Evolutionary conservation across 352 stramenopile genomes (phyloP).

Genomic region (Pythium phragmiticola): DNA sequence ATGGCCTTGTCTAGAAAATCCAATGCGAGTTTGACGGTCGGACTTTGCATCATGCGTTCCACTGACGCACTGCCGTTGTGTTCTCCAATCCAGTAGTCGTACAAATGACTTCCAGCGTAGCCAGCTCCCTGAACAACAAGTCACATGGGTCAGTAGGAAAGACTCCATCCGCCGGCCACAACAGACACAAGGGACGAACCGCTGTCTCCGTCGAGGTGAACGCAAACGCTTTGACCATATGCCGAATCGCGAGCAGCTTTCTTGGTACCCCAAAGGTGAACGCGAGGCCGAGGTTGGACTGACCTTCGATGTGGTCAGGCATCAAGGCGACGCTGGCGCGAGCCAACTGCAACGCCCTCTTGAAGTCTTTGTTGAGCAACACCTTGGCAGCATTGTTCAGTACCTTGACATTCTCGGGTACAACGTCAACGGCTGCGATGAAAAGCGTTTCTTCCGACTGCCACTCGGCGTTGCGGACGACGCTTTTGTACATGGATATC

Average conservation of each 20-base stretch:
- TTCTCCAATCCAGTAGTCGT: conserved; percentile 14
- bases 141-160: no score
- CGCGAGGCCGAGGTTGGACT: conserved; percentile 57
- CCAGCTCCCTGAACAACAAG: conserved; percentile 14
- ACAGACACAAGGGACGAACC: conserved; percentile 8
- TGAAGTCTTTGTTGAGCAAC: conserved; percentile 44
- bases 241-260: conserved; percentile 41
- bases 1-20: conserved; percentile 21
- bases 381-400: conserved; percentile 73
- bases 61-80: neutral
- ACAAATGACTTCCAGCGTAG: conserved; percentile 19
- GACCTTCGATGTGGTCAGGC: conserved; percentile 48
- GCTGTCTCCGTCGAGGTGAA: conserved; percentile 25
- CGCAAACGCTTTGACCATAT: conserved; percentile 46
- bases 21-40: conserved; percentile 7
- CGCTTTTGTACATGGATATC: conserved; percentile 39
- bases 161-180: no score
- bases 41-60: conserved; percentile 13
- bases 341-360: conserved; percentile 37
- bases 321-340: conserved; percentile 38
- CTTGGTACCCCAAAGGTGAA: conserved; percentile 25
- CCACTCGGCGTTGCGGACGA: conserved; percentile 68
- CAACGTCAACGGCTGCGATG: conserved; percentile 44
- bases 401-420: conserved; percentile 75
- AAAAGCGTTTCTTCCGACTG: conserved; percentile 56